Conservation (phyloP, 345 rosid genomes). For the Stellera chamaejasme region DNA sequence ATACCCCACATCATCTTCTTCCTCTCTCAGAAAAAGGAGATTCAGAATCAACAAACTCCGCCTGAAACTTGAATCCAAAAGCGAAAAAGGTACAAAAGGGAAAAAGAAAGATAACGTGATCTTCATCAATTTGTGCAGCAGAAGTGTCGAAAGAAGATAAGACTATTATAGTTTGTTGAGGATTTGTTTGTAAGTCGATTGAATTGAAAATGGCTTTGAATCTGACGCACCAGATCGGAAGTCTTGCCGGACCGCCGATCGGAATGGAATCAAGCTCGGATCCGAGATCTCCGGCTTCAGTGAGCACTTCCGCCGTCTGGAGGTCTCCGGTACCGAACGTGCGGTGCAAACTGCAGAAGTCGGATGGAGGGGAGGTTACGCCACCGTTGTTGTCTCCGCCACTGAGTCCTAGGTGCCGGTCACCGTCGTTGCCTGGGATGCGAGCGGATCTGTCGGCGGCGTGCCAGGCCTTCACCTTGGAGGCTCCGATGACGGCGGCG, state of each 20-base stretch:
- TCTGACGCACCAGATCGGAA: constrained; percentile 57
- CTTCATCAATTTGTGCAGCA: background rate
- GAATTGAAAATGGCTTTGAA: constrained; percentile 52
- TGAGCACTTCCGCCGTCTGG: constrained; percentile 49
- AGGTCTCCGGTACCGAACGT: constrained; percentile 27
- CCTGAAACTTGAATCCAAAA: background rate
- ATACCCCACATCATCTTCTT: background rate
- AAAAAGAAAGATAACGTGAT: background rate
- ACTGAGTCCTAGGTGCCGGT: constrained; percentile 47
- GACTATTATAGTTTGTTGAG: background rate
- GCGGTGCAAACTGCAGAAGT: constrained; percentile 24
- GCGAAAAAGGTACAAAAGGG: background rate
- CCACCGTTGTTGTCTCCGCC: constrained; percentile 37
- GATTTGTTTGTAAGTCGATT: background rate
- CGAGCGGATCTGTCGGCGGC: constrained; percentile 65
- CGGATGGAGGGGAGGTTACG: constrained; percentile 23
- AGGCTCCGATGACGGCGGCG: constrained; percentile 10
- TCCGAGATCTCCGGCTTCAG: constrained; percentile 31
- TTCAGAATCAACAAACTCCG: background rate
- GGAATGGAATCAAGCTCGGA: constrained; percentile 19
- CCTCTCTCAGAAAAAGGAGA: background rate
- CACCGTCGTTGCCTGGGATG: constrained; percentile 31
- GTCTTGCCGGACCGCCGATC: constrained; percentile 51
- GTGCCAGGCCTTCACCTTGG: constrained; percentile 49
- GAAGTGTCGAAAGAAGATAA: background rate